A percentile compares a stretch with the other conserved stretches of the same genome.
Conservation (phyloP, 192 early-diverging fungal genomes). For the Globomyces pollinis-pini region DNA sequence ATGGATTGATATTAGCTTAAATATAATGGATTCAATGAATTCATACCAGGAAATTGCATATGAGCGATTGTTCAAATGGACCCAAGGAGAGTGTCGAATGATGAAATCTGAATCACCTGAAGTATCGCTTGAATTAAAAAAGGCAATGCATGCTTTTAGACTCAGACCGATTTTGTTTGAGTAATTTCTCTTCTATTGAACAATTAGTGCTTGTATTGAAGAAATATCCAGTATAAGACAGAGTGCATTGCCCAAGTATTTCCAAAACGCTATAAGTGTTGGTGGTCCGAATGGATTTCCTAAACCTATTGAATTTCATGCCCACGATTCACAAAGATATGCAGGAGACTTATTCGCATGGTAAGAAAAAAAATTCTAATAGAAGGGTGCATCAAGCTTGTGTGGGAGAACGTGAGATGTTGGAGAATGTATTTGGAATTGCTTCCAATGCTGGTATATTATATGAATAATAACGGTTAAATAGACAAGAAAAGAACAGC, state of each 20-base stretch:
- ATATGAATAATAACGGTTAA: neutral
- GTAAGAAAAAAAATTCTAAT: too few relatives aligned
- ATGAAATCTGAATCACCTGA: constrained; percentile 66
- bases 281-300: constrained; percentile 74
- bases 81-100: constrained; percentile 56
- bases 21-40: constrained; percentile 70
- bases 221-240: constrained; percentile 64
- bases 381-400: constrained; percentile 87
- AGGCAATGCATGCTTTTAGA: constrained; percentile 60
- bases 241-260: constrained; percentile 55
- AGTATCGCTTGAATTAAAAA: constrained; percentile 49
- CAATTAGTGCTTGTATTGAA: constrained; percentile 45
- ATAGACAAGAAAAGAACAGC: neutral
- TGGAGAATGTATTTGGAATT: constrained; percentile 62
- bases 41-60: constrained; percentile 65
- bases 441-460: constrained; percentile 4
- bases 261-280: constrained; percentile 65
- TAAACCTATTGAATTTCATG: constrained; percentile 86
- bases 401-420: constrained; percentile 79
- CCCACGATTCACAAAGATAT: constrained; percentile 84
- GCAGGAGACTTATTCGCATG: constrained; percentile 95
- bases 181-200: constrained; percentile 26
- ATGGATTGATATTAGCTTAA: constrained; percentile 81
- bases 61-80: constrained; percentile 70
- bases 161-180: constrained; percentile 68